A percentile compares a stretch with the other conserved stretches of the same genome.
These are phyloP conservation scores for Rhypophila decipiens DNA, from an alignment of 495 filamentous ascomycete species.

Conservation along the genomic window DNA sequence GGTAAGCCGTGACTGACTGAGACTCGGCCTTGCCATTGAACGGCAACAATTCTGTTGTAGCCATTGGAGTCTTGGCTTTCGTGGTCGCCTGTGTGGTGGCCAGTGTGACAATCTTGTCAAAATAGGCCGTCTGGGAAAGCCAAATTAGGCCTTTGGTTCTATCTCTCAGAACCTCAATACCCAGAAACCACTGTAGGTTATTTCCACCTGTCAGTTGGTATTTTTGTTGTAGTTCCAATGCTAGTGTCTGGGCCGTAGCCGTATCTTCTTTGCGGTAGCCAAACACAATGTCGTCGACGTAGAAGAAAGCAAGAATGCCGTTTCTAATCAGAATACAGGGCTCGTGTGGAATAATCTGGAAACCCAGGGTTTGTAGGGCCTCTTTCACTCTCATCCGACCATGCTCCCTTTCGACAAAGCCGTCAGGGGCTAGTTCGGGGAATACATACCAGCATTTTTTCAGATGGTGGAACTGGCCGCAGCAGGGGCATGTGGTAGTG, in stretches of 20 bases:
- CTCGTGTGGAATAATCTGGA: slow-evolving; percentile 2
- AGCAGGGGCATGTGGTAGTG: slow-evolving; percentile 2
- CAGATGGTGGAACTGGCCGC: slow-evolving; percentile 8
- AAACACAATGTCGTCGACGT: slow-evolving; percentile 1
- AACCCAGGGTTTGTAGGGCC: slow-evolving; percentile 3
- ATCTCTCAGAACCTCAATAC: not conserved
- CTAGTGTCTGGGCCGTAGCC: not conserved
- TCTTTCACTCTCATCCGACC: not conserved
- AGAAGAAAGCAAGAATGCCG: not conserved
- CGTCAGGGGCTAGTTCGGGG: slow-evolving; percentile 3
- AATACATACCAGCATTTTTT: slow-evolving; percentile 2
- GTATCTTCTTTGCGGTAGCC: not conserved
- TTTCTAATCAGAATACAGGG: not conserved
- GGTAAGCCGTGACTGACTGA: not conserved
- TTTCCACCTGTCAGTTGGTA: not conserved
- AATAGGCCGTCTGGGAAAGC: slow-evolving; percentile 1
- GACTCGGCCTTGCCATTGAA: not conserved
- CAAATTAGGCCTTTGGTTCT: not conserved
- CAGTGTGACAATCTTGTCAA: not conserved
- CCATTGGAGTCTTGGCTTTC: not conserved
- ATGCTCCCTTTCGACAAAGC: slow-evolving; percentile 13
- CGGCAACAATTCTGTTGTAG: not conserved
- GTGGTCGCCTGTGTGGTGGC: not conserved
- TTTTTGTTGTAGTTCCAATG: not conserved
- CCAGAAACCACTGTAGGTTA: slow-evolving; percentile 11